Evolutionary conservation across 2,329 filamentous ascomycete species (phyloP).

Genomic region (Pseudopyricularia javanii): DNA sequence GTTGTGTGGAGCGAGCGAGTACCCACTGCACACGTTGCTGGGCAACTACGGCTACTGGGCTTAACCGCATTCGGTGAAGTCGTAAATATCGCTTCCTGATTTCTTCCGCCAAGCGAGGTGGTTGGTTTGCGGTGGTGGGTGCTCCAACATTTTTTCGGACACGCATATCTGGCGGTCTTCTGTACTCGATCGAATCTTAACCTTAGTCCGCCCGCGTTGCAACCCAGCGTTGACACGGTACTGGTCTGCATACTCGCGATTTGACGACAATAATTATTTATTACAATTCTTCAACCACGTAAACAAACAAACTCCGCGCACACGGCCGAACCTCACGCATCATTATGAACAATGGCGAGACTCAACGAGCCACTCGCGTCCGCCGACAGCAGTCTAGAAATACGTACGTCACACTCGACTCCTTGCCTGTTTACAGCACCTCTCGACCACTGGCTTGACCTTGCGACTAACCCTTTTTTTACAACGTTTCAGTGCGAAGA

Average conservation of each 20-base stretch:
- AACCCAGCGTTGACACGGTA: not conserved
- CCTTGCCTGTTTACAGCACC: not conserved
- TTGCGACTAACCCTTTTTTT: not conserved
- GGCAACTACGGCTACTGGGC: not conserved
- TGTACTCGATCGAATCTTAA: not conserved
- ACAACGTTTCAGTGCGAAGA: slow-evolving; percentile 49
- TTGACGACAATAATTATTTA: not conserved
- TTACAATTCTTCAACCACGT: not conserved
- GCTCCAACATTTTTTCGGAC: not conserved
- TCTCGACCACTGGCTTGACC: not conserved
- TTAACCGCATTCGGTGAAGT: not conserved
- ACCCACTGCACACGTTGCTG: not conserved
- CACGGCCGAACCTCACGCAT: not conserved
- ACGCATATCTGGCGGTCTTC: not conserved
- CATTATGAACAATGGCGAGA: slow-evolving; percentile 55
- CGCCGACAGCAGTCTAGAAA: slow-evolving; percentile 58
- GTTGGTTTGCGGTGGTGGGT: not conserved
- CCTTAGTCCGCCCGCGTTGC: not conserved
- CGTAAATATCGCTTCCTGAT: slow-evolving; percentile 4
- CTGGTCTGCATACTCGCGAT: not conserved
- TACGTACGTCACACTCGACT: slow-evolving; percentile 37
- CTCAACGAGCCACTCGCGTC: slow-evolving; percentile 63
- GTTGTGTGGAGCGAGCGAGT: not conserved
- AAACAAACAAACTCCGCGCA: not conserved
- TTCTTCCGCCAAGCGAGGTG: not conserved